Conservation (phyloP, 345 rosid genomes). For the Gossypium ekmanianum region DNA sequence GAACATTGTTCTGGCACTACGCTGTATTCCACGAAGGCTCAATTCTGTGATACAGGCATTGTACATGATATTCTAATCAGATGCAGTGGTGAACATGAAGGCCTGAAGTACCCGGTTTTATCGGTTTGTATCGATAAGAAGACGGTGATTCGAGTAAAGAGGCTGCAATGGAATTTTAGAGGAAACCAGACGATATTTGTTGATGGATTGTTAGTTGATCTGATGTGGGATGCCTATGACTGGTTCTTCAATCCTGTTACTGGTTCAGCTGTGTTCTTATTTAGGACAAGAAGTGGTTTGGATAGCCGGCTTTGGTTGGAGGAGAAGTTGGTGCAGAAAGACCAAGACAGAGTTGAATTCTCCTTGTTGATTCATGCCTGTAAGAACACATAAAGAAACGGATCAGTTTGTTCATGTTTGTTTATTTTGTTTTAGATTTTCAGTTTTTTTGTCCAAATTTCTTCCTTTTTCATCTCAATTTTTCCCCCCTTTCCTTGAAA, state of each 20-base stretch:
- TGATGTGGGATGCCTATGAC: conserved; percentile 95
- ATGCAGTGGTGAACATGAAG: conserved; percentile 60
- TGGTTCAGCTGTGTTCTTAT: conserved; percentile 83
- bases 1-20: conserved; percentile 76
- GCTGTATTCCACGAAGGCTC: conserved; percentile 62
- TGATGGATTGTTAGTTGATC: conserved; percentile 74
- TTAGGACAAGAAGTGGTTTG: conserved; percentile 72
- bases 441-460: background rate
- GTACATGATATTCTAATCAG: conserved; percentile 67
- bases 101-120: conserved; percentile 52
- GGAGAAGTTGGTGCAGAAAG: conserved; percentile 54
- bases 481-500: conserved; percentile 29
- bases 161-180: conserved; percentile 87
- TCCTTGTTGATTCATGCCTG: conserved; percentile 75
- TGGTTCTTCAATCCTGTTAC: conserved; percentile 68
- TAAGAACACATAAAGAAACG: conserved; percentile 41
- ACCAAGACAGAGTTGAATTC: conserved; percentile 63
- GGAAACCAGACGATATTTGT: conserved; percentile 85
- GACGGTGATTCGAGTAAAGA: conserved; percentile 70
- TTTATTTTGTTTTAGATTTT: conserved; percentile 13
- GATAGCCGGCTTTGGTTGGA: conserved; percentile 73
- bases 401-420: conserved; percentile 16
- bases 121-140: conserved; percentile 70
- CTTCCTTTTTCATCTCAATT: background rate
- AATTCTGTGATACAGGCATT: conserved; percentile 51